Evolutionary conservation across 2,329 filamentous ascomycete species (phyloP), one percentile per base, ranked within the genome.

Genomic region (Dichotomopilus funicola): DNA sequence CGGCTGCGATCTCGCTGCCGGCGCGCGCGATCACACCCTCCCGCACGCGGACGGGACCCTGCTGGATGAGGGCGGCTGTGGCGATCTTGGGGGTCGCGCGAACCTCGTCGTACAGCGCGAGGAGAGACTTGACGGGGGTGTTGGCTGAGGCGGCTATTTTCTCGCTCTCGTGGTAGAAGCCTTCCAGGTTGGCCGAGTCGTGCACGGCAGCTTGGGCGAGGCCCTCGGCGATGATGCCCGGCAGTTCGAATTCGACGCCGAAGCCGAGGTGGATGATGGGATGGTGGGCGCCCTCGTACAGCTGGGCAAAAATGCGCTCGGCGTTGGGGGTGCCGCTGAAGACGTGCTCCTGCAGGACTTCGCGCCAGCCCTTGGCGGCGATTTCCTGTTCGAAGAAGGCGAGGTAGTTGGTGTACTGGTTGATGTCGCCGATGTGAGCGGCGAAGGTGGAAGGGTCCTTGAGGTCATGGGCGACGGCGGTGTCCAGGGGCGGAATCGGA

Each of bases 191-290:
- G 31, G 76, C 74, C 62, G 19, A 78, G 31, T 77, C 74, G 62
- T 87, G 80, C 0, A 80, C 73, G 2, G 82, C 81, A 0, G 82
- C 75, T 67, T 87, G 79, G 0, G 86, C 85, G 9, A 89, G 77
- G 0, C 72, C 85, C 69, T 88, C 82, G 1, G 85, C 83, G 19
- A 88, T 73, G 57, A 89, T 80, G 8, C 78, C 79, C 0, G 84
- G 83, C 61, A 86, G 84, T 6, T 80, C 70, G 63, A 87, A 88
- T 64, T 89, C 85, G 45, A 89, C 66, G 0, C 81, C 86, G 55
- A 87, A 85, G 0, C 85, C 84, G 1, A 88, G 73, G 61, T 88
- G 84, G 54, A 89, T 88, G 12, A 87, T 68, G 1, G 85, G 84
- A 62, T 89, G 86, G 5, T 85, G 68, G 50, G 85, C 77, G 1